phyloP scores from a whole-genome alignment of 176 grass and related monocot species.

The Juncus effusus region DNA sequence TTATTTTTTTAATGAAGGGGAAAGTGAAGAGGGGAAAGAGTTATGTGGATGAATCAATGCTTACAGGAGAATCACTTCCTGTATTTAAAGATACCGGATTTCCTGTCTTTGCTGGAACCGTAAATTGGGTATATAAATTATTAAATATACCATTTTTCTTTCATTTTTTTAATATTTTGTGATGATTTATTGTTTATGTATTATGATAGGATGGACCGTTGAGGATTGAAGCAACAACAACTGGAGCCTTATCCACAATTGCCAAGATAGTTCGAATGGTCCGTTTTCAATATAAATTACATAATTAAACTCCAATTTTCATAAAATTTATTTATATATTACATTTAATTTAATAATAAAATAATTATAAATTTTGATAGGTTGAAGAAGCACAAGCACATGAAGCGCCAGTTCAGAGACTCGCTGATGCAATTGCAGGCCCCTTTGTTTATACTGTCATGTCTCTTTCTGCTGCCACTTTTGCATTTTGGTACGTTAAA shows the following conservation, averaged over 20 bases:
- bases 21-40: slow-evolving; percentile 70
- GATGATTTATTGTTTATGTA: not conserved
- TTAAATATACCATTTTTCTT: too few relatives aligned
- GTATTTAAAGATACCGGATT: slow-evolving; percentile 80
- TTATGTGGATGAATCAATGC: slow-evolving; percentile 98
- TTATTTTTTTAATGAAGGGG: slow-evolving; percentile 43
- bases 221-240: slow-evolving; percentile 74
- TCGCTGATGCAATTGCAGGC: slow-evolving; percentile 93
- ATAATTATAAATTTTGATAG: slow-evolving; percentile 26
- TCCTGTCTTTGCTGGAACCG: slow-evolving; percentile 87
- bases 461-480: slow-evolving; percentile 72
- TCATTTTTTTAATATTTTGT: not conserved
- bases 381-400: slow-evolving; percentile 94
- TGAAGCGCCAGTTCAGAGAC: slow-evolving; percentile 91
- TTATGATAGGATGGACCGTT: slow-evolving; percentile 74
- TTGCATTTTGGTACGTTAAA: slow-evolving; percentile 79
- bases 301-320: not conserved
- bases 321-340: slow-evolving; percentile 16
- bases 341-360: slow-evolving; percentile 25
- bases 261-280: slow-evolving; percentile 97
- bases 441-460: slow-evolving; percentile 97
- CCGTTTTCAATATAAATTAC: slow-evolving; percentile 7
- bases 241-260: slow-evolving; percentile 87
- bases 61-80: slow-evolving; percentile 94
- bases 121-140: slow-evolving; percentile 68